Percentiles rank a stretch among this genome's conserved stretches.
These are phyloP conservation scores for Petunia axillaris DNA, from an alignment of 257 asterid genomes.

Conservation along the genomic window DNA sequence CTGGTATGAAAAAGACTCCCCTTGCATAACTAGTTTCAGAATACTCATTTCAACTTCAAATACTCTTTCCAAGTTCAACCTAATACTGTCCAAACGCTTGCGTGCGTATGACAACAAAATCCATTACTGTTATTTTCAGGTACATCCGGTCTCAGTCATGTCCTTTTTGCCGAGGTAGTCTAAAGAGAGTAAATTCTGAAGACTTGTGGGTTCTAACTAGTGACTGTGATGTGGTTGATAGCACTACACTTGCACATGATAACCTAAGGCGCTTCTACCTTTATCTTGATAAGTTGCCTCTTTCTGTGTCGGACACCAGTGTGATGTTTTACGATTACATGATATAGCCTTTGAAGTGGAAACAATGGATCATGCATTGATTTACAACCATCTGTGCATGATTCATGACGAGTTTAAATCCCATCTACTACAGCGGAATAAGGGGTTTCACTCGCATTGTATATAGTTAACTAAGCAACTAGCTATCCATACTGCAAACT, in stretches of 20 bases:
- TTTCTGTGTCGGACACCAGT: conserved; percentile 38
- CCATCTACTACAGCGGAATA: neutral
- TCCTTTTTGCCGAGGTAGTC: conserved; percentile 72
- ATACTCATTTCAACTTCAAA: neutral
- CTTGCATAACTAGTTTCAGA: neutral
- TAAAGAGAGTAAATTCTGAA: conserved; percentile 46
- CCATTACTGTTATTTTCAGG: conserved; percentile 33
- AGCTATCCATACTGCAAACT: conserved; percentile 14
- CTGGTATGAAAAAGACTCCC: conserved; percentile 40
- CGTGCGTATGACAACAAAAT: neutral
- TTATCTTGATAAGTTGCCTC: conserved; percentile 58
- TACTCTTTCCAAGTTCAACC: no score
- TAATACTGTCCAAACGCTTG: no score
- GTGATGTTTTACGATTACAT: conserved; percentile 53
- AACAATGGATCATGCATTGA: neutral
- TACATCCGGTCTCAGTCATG: conserved; percentile 49
- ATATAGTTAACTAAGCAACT: neutral
- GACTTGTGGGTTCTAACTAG: conserved; percentile 63
- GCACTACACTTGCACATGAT: conserved; percentile 50
- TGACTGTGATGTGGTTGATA: conserved; percentile 51
- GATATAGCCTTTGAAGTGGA: conserved; percentile 36
- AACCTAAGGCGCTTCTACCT: conserved; percentile 53
- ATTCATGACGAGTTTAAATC: neutral
- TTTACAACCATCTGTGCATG: neutral
- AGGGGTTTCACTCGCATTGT: neutral